Evolutionary conservation across 1,284 basidiomycete genomes (phyloP).

Genomic region (Cutaneotrichosporon cavernicola): DNA sequence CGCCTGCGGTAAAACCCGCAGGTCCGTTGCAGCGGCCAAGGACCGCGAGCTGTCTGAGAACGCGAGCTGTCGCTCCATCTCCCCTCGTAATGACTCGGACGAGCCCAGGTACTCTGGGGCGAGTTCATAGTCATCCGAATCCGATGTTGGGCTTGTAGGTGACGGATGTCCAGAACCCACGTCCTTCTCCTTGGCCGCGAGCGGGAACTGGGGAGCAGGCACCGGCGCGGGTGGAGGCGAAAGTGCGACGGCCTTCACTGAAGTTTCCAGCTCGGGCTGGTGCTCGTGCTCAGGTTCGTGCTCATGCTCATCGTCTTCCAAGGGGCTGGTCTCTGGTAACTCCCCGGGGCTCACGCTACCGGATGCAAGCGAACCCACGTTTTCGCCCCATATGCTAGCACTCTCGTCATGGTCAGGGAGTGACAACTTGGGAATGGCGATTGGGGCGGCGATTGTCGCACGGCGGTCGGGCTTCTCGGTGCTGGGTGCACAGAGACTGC

Average conservation of each 20-base stretch:
- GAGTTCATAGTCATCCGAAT: constrained; percentile 20
- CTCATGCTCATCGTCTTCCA: constrained; percentile 9
- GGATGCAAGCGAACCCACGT: neutral
- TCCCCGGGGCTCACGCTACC: constrained; percentile 3
- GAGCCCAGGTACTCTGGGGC: constrained; percentile 23
- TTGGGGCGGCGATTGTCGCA: constrained; percentile 21
- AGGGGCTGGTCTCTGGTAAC: neutral
- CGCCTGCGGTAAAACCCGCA: neutral
- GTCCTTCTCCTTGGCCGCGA: neutral
- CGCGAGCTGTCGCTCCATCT: constrained; percentile 17
- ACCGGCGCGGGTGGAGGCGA: neutral
- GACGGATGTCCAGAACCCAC: neutral
- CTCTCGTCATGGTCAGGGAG: constrained; percentile 13
- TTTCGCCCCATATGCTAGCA: neutral
- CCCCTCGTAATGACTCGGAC: constrained; percentile 14
- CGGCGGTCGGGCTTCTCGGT: constrained; percentile 27
- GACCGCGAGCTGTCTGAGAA: neutral
- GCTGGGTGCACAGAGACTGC: constrained; percentile 46
- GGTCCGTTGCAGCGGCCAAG: neutral
- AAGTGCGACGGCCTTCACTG: neutral
- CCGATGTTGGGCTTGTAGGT: constrained; percentile 11
- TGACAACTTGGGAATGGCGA: constrained; percentile 24
- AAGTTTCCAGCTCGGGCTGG: neutral
- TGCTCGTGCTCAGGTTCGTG: neutral
- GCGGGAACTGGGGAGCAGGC: neutral